phyloP scores from a whole-genome alignment of 768 basidiomycete species.

The Sutorius australiensis region DNA sequence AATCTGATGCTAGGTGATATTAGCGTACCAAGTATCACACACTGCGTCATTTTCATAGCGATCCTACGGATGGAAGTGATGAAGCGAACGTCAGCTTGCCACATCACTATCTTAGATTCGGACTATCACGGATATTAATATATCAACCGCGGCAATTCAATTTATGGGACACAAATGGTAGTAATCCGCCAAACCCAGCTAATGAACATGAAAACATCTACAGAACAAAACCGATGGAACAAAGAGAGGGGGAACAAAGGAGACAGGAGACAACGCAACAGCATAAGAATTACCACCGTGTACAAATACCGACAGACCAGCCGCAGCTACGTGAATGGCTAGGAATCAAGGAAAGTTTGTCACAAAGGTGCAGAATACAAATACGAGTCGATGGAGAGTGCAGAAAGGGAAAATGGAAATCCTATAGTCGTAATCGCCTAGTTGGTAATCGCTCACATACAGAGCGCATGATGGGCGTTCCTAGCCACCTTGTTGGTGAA shows the following conservation, averaged over 20 bases:
- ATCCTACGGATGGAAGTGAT: conserved; percentile 4
- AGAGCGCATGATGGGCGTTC: conserved; percentile 17
- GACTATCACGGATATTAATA: not conserved
- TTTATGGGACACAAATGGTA: not conserved
- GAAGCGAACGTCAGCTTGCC: not conserved
- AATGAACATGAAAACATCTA: not conserved
- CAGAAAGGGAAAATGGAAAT: not conserved
- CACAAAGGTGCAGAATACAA: not conserved
- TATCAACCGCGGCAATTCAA: conserved; percentile 4
- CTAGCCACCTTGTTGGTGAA: conserved; percentile 17
- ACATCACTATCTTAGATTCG: conserved; percentile 9
- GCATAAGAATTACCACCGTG: not conserved
- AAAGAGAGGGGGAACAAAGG: not conserved
- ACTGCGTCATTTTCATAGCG: not conserved
- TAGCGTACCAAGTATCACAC: not conserved
- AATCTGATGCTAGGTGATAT: not conserved
- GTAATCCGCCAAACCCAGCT: not conserved
- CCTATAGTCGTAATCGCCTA: not conserved
- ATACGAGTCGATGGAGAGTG: not conserved
- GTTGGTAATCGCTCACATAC: not conserved
- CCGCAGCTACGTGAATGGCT: not conserved
- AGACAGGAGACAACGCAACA: not conserved
- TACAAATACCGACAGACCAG: conserved; percentile 9
- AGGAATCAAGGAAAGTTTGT: not conserved
- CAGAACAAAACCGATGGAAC: not conserved